phyloP scores from a whole-genome alignment of 169 alveolate genomes.

The Plasmodium knowlesi region DNA sequence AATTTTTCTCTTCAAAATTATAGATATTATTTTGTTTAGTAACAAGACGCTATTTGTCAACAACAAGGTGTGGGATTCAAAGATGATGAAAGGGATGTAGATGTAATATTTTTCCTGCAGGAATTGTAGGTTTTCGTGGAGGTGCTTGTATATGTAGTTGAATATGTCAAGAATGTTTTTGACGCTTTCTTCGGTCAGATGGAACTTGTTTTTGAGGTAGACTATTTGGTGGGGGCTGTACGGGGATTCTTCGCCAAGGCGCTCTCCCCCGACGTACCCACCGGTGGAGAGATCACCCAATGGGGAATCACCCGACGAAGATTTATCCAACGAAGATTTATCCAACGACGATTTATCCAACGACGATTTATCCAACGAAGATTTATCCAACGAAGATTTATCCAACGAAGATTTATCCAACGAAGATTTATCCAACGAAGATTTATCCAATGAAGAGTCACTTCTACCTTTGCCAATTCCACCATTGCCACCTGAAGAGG shows the following conservation, averaged over 20 bases:
- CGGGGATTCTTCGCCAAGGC: neutral
- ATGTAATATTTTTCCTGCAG: constrained; percentile 59
- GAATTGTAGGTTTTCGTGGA: constrained; percentile 15
- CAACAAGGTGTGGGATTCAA: constrained; percentile 55
- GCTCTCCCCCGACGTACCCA: neutral
- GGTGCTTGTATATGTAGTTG: constrained; percentile 29
- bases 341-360: no score
- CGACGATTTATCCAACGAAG: no score
- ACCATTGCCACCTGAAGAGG: neutral
- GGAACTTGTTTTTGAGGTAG: constrained; percentile 27
- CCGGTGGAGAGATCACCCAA: neutral
- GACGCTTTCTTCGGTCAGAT: neutral
- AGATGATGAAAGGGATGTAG: constrained; percentile 59
- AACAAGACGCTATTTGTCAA: constrained; percentile 27
- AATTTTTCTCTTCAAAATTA: constrained; percentile 18
- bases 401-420: no score
- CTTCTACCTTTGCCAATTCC: neutral
- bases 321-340: no score
- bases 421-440: no score
- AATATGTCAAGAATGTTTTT: constrained; percentile 20
- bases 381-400: no score
- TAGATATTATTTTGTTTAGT: constrained; percentile 9
- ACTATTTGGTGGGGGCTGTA: neutral
- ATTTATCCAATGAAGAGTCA: neutral
- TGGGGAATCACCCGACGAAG: neutral